Percentiles rank a stretch among this genome's conserved stretches.
These are phyloP conservation scores for Dryas octopetala DNA, from an alignment of 306 rosid species.

Conservation along the genomic window DNA sequence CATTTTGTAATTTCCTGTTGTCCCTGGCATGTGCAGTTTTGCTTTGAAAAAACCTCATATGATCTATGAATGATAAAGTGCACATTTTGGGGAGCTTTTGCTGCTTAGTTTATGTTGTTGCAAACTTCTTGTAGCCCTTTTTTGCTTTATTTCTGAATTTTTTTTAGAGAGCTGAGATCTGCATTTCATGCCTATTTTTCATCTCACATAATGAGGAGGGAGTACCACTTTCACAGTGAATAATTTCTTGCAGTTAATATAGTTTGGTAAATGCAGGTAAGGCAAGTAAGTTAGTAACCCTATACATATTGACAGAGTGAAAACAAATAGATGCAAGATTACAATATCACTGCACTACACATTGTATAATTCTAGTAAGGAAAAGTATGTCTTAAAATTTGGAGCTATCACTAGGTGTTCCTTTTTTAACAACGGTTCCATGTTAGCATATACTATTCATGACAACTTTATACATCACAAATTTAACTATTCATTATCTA, in stretches of 20 bases:
- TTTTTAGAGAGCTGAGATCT: background rate
- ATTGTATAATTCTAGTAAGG: too few species aligned
- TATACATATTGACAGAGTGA: background rate
- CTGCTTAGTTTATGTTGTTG: background rate
- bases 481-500: background rate
- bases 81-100: slow-evolving; percentile 19
- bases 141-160: background rate
- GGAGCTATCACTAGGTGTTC: too few species aligned
- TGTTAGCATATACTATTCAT: too few species aligned
- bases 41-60: slow-evolving; percentile 25
- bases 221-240: background rate
- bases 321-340: background rate
- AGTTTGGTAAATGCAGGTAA: background rate
- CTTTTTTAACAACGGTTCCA: too few species aligned
- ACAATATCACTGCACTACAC: too few species aligned
- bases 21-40: slow-evolving; percentile 26
- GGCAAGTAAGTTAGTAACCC: background rate
- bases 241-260: background rate
- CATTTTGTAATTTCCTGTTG: slow-evolving; percentile 39
- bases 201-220: background rate
- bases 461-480: background rate
- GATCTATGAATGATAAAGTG: slow-evolving; percentile 33
- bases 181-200: background rate
- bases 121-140: background rate
- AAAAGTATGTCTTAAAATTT: too few species aligned